These are phyloP conservation scores for Pleurotus tuber-regium DNA, from an alignment of 768 basidiomycete genomes.

Conservation along the genomic window DNA sequence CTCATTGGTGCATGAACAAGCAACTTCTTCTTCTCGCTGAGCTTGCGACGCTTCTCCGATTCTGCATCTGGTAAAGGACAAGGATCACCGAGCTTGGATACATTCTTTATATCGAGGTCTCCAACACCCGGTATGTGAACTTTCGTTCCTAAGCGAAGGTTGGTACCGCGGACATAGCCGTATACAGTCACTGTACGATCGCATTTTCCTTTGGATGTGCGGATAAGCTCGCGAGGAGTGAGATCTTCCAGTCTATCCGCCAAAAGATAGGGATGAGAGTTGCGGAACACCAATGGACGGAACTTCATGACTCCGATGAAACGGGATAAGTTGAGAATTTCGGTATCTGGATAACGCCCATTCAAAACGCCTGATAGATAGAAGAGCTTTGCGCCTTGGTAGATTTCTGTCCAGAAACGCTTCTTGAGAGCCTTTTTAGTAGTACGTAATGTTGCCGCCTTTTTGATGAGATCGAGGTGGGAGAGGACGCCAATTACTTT, in stretches of 20 bases:
- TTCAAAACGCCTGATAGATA: slow-evolving; percentile 96
- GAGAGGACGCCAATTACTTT: slow-evolving; percentile 97
- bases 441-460: slow-evolving; percentile 75
- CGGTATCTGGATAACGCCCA: slow-evolving; percentile 94
- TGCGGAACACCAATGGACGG: slow-evolving; percentile 93
- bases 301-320: slow-evolving; percentile 99
- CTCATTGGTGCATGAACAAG: slow-evolving; percentile 98
- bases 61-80: slow-evolving; percentile 92
- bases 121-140: slow-evolving; percentile 96
- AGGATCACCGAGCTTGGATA: slow-evolving; percentile 84
- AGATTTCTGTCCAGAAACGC: slow-evolving; percentile 99
- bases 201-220: slow-evolving; percentile 79
- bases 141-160: slow-evolving; percentile 69
- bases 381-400: slow-evolving; percentile 97
- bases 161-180: slow-evolving; percentile 91
- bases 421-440: slow-evolving; percentile 96
- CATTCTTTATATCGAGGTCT: slow-evolving; percentile 73
- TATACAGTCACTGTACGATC: slow-evolving; percentile 94
- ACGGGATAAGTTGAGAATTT: slow-evolving; percentile 93
- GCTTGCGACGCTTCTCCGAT: slow-evolving; percentile 85
- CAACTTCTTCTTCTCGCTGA: slow-evolving; percentile 93
- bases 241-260: slow-evolving; percentile 95
- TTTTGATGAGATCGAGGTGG: slow-evolving; percentile 97
- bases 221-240: slow-evolving; percentile 81
- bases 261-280: slow-evolving; percentile 91